Percentiles rank a stretch among this genome's conserved stretches.
Evolutionary conservation across 1,284 basidiomycete genomes (phyloP).

Genomic region (Tausonia pullulans): DNA sequence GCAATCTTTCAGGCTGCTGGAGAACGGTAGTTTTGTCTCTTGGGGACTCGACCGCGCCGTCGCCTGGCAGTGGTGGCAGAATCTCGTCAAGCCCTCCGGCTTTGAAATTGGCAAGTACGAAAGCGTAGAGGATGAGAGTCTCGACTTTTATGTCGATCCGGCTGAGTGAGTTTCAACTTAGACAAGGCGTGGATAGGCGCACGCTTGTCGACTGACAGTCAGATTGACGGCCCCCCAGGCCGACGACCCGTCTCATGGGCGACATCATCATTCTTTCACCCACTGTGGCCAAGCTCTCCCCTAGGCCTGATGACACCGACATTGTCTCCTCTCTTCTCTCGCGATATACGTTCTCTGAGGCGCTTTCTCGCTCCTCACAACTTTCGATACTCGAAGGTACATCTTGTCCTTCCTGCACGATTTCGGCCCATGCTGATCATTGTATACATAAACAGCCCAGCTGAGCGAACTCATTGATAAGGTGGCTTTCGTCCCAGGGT

Average conservation of each 20-base stretch:
- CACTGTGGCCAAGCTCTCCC: neutral
- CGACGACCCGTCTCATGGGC: constrained; percentile 5
- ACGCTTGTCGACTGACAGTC: neutral
- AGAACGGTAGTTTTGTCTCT: constrained; percentile 12
- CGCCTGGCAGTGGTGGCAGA: constrained; percentile 5
- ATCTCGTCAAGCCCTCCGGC: constrained; percentile 3
- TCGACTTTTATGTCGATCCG: constrained; percentile 20
- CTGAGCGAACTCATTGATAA: constrained; percentile 69
- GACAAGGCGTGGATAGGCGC: neutral
- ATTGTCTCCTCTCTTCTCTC: constrained; percentile 47
- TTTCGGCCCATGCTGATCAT: neutral
- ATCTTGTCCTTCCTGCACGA: neutral
- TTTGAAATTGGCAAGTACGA: constrained; percentile 7
- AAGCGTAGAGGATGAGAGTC: constrained; percentile 10
- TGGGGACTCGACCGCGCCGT: constrained; percentile 17
- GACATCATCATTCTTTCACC: constrained; percentile 13
- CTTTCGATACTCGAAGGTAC: constrained; percentile 62
- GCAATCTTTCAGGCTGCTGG: constrained; percentile 1
- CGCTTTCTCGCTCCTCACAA: constrained; percentile 72
- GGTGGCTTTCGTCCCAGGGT: constrained; percentile 62
- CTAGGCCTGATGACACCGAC: neutral
- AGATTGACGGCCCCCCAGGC: neutral
- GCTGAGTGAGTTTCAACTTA: constrained; percentile 33
- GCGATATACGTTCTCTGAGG: constrained; percentile 79
- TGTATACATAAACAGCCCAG: constrained; percentile 33